Evolutionary conservation across 1,284 basidiomycete species (phyloP), one percentile per base, ranked within the genome.

Genomic region (Mycosarcoma maydis): DNA sequence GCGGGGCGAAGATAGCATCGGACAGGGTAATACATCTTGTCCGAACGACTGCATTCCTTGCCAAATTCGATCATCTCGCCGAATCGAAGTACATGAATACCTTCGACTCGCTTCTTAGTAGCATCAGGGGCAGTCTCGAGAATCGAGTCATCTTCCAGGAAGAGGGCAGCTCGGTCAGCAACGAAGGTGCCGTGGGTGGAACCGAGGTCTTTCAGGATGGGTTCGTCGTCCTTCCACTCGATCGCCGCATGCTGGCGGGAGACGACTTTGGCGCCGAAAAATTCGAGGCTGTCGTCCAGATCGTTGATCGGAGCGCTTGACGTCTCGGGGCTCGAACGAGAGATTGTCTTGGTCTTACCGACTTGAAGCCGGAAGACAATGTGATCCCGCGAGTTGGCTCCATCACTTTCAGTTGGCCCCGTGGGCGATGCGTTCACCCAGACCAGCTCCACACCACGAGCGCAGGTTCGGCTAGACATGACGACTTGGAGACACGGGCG

Each of bases 121-220:
- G 45, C 49, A 5, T 11, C 8, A 14, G 44, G 38, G n/a, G 30
- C 9, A 6, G 3, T 26, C 20, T 51, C 44, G 14, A 17, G 3
- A 11, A 48, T 17, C 8, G 20, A 7, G 22, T 36, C 32, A 14
- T 4, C 39, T 20, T 5, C 48, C 52, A 0, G 26, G 14, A 2
- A 36, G 14, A 3, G 13, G 17, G 8, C 45, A 7, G 1, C 4
- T 17, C 13, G 38, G 41, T 2, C 29, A 22, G 52, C 47, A 19
- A 71, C 53, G 17, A 30, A 64, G 9, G 69, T 72, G n/a, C 69
- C 69, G 29, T 68, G 69, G 6, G 54, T 72, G 0, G 69, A 68
- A 6, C 65, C 69, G 6, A 48, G 38, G 14, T 72, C 55, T 23
- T 40, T 37, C 20, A 72, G 32, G 38, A 53, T 14, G 8, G 51